These are phyloP conservation scores for Xylariaceae sp. DNA, from an alignment of 2,329 filamentous ascomycete genomes.

Conservation along the genomic window DNA sequence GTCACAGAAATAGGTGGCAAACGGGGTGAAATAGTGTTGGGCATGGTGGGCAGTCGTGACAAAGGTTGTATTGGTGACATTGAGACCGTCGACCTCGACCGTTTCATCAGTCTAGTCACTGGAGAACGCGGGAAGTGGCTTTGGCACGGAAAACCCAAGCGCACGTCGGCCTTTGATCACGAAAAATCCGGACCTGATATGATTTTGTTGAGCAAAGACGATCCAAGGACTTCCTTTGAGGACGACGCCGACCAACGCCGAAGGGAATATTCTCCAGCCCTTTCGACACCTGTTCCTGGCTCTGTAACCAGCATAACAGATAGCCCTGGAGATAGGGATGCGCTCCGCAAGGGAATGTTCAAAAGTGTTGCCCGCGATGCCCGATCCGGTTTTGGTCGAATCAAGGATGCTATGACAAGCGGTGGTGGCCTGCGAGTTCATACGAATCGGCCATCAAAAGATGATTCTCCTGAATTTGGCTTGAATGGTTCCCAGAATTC, in stretches of 20 bases:
- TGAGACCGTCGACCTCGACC: conserved; percentile 85
- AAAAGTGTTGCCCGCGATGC: conserved; percentile 79
- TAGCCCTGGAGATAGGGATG: conserved; percentile 48
- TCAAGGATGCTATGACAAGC: conserved; percentile 69
- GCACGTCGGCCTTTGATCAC: conserved; percentile 46
- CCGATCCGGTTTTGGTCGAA: conserved; percentile 73
- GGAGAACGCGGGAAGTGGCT: conserved; percentile 89
- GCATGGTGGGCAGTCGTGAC: conserved; percentile 82
- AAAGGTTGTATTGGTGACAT: conserved; percentile 88
- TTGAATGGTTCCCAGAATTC: conserved; percentile 34
- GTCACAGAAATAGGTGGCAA: conserved; percentile 92
- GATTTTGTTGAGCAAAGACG: conserved; percentile 53
- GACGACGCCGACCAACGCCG: conserved; percentile 44
- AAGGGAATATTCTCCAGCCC: conserved; percentile 42
- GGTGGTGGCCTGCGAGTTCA: conserved; percentile 55
- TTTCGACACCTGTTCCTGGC: conserved; percentile 40
- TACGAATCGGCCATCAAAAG: conserved; percentile 49
- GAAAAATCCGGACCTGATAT: conserved; percentile 44
- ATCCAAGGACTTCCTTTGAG: conserved; percentile 46
- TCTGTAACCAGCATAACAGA: conserved; percentile 46
- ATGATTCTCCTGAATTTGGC: conserved; percentile 44
- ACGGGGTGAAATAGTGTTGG: conserved; percentile 88
- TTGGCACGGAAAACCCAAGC: conserved; percentile 84
- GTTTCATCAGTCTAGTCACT: conserved; percentile 69
- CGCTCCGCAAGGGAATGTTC: conserved; percentile 61